A percentile compares a stretch with the other conserved stretches of the same genome.
phyloP scores from a whole-genome alignment of 2,329 filamentous ascomycete genomes.

The Colletotrichum plurivorum region DNA sequence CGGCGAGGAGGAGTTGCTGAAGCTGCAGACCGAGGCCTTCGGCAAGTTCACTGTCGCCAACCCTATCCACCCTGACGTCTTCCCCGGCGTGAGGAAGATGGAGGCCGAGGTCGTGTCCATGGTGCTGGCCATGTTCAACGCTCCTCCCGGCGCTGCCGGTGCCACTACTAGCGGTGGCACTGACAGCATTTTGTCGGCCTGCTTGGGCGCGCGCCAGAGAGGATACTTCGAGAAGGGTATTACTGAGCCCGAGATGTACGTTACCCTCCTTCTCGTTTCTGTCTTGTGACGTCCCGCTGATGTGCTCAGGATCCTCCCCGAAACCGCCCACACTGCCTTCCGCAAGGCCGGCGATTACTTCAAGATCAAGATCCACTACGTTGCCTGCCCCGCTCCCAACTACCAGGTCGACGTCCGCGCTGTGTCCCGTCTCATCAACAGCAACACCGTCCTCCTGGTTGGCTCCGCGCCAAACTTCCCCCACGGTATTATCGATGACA shows the following conservation, averaged over 20 bases:
- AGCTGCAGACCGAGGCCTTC: conserved; percentile 93
- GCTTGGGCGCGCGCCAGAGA: conserved; percentile 90
- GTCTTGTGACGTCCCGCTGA: conserved; percentile 19
- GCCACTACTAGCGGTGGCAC: conserved; percentile 94
- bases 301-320: conserved; percentile 84
- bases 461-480: conserved; percentile 98
- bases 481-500: conserved; percentile 98
- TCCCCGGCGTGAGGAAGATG: conserved; percentile 98
- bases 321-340: conserved; percentile 96
- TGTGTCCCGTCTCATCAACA: conserved; percentile 89
- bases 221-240: conserved; percentile 88
- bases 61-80: conserved; percentile 97
- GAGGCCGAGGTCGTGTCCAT: conserved; percentile 98
- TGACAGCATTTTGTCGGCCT: conserved; percentile 97
- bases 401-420: conserved; percentile 87
- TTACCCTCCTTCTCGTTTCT: conserved; percentile 32
- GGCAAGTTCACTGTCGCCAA: conserved; percentile 95
- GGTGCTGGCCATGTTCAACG: conserved; percentile 88
- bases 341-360: conserved; percentile 96
- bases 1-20: conserved; percentile 84
- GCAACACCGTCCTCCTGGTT: conserved; percentile 93
- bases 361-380: conserved; percentile 93
- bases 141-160: conserved; percentile 86
- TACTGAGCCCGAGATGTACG: conserved; percentile 93
- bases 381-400: conserved; percentile 85